Evolutionary conservation across 2,329 filamentous ascomycete genomes (phyloP), one percentile per base, ranked within the genome.

Genomic region (Leptographium wingfieldii): DNA sequence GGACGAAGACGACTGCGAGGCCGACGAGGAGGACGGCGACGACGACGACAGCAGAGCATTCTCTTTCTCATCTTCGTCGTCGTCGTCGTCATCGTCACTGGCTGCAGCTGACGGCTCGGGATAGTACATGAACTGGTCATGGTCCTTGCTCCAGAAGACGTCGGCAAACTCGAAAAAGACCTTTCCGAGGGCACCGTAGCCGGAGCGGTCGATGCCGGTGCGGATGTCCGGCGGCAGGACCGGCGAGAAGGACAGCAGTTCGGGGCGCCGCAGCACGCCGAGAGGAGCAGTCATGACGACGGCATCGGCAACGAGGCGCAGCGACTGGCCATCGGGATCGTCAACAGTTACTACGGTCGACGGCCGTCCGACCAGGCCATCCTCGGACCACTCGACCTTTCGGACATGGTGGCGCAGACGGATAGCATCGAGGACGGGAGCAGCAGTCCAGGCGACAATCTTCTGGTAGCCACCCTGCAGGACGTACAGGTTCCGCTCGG

Each of bases 141-240:
- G 56, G 56, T 58, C 56, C 56, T 58, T 58, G 56, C 56, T 58
- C 56, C 56, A 58, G 25, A 58, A 58, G 31, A 58, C 56, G n/a
- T 58, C 56, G 46, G 56, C 46, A 53, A 58, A 58, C 48, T 58
- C 56, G 48, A 58, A 58, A 52, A 58, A 58, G 22, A 58, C 48
- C 48, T 58, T 58, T n/a, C 56, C 56, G n/a, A 58, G 56, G n/a
- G 56, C 56, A 25, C 46, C 49, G 56, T 58, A 58, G 46, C 31
- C 16, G 48, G 29, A 53, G 33, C 46, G 31, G 1, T 29, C 10
- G 48, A 58, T 58, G 22, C 56, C 56, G 14, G 46, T 53, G 7
- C 19, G 56, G 31, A 53, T 52, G 31, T 58, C 56, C n/a, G 29
- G 29, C 19, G 56, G 56, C 31, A 58, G 48, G 22, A 35, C 46